Evolutionary conservation across 257 asterid species (phyloP), one percentile per base, ranked within the genome.

Genomic region (Paraleonurus japonicus): DNA sequence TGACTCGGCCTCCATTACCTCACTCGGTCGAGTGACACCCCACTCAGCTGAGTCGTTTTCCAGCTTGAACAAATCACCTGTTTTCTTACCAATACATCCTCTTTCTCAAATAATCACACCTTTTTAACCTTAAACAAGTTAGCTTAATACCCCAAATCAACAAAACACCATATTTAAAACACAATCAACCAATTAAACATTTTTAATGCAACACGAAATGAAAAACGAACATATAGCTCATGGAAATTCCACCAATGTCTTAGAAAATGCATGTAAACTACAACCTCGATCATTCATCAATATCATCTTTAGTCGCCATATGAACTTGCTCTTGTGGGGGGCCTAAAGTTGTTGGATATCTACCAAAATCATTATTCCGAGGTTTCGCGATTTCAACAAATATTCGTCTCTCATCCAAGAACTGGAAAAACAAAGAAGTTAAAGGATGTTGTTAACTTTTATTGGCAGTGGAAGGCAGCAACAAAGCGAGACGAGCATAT

Each of bases 301-400:
- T 76, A 63, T 64, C 78, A 58, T 65, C 78, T 20, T 72, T 26
- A 15, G 43, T 53, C 35, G 66, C 61, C 39, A 35, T 47, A 24
- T 47, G 76, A n/a, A n/a, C n/a, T 43, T 80, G 76, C 53, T 50
- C 79, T 62, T 61, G 78, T 67, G 91, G 89, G 35, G 88, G 89
- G 0, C 89, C 95, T 23, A 83, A 78, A 68, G 85, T 75, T 77
- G 30, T 83, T 0, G 87, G 86, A 27, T 77, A 75, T 39, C 82
- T 76, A 59, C 84, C 86, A 68, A 76, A 81, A 28, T 80, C 84
- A 20, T 71, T 51, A 24, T 69, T 43, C 62, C 85, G 72, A n/a
- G 80, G 89, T 70, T 81, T 85, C 1, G 89, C 89, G 11, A 88
- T 78, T 48, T 88, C 91, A 24, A 88, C 83, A 68, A 15, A 71